Percentiles rank a stretch among this genome's conserved stretches.
Conservation (phyloP, 192 early-diverging fungal genomes). For the Coemansia sp. region DNA sequence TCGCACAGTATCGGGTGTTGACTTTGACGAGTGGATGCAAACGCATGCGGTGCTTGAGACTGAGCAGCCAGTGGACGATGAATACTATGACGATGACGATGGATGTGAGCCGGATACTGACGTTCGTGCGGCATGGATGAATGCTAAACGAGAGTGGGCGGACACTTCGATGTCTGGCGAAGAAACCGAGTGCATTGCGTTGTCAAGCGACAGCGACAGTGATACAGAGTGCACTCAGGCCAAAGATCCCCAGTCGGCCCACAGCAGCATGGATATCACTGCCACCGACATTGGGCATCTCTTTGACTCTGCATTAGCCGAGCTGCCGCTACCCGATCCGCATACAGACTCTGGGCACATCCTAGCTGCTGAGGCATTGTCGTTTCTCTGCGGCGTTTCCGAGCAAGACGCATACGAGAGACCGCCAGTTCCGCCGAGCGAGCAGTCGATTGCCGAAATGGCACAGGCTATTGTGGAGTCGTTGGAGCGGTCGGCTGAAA, state of each 20-base stretch:
- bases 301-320: not conserved
- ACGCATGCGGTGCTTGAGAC: conserved; percentile 24
- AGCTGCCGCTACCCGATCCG: not conserved
- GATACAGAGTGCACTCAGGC: not conserved
- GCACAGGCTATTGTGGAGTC: conserved; percentile 15
- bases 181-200: conserved; percentile 13
- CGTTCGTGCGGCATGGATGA: conserved; percentile 17
- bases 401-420: conserved; percentile 9
- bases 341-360: not conserved
- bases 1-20: conserved; percentile 17
- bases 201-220: conserved; percentile 11
- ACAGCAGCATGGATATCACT: not conserved
- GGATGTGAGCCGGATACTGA: conserved; percentile 2
- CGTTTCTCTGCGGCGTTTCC: not conserved
- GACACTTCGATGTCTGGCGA: not conserved
- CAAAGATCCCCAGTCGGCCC: not conserved
- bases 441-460: conserved; percentile 19
- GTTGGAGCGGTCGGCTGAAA: conserved; percentile 21
- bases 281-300: not conserved
- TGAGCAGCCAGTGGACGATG: not conserved
- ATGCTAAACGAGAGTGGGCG: conserved; percentile 12
- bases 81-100: not conserved
- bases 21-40: conserved; percentile 46
- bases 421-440: conserved; percentile 9
- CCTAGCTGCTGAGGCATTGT: not conserved